phyloP scores from a whole-genome alignment of 1,284 basidiomycete genomes.

The Ustilago loliicola region DNA sequence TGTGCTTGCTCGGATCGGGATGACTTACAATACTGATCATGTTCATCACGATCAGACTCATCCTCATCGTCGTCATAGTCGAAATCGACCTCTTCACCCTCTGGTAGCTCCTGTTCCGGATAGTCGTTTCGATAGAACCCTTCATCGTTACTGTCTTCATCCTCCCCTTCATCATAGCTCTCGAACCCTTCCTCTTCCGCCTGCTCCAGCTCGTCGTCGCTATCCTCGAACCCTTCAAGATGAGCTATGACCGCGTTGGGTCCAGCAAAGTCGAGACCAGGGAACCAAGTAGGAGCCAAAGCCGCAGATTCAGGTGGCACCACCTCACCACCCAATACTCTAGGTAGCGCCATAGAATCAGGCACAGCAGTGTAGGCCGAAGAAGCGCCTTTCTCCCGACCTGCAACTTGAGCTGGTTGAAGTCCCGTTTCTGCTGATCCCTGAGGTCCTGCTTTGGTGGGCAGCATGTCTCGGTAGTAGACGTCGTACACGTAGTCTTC shows the following conservation, averaged over 20 bases:
- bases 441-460: conserved; percentile 41
- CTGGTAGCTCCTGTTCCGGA: conserved; percentile 60
- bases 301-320: conserved; percentile 35
- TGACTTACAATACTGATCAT: conserved; percentile 52
- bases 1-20: background rate
- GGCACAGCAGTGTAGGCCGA: conserved; percentile 30
- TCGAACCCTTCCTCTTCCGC: conserved; percentile 47
- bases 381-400: conserved; percentile 41
- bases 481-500: conserved; percentile 68
- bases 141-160: conserved; percentile 69
- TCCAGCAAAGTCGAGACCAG: conserved; percentile 40
- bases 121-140: conserved; percentile 69
- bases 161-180: conserved; percentile 62
- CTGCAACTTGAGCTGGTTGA: conserved; percentile 42
- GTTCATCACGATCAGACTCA: conserved; percentile 36
- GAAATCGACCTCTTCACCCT: conserved; percentile 58
- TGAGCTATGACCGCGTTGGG: conserved; percentile 39
- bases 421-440: conserved; percentile 42
- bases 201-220: conserved; percentile 46
- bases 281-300: conserved; percentile 23
- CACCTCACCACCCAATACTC: conserved; percentile 46
- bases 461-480: conserved; percentile 62
- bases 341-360: conserved; percentile 37
- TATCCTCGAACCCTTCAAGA: conserved; percentile 44
- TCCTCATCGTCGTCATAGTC: conserved; percentile 50